Base-by-base conservation (phyloP, 805 yeast genomes). In the Saturnispora sekii region DNA sequence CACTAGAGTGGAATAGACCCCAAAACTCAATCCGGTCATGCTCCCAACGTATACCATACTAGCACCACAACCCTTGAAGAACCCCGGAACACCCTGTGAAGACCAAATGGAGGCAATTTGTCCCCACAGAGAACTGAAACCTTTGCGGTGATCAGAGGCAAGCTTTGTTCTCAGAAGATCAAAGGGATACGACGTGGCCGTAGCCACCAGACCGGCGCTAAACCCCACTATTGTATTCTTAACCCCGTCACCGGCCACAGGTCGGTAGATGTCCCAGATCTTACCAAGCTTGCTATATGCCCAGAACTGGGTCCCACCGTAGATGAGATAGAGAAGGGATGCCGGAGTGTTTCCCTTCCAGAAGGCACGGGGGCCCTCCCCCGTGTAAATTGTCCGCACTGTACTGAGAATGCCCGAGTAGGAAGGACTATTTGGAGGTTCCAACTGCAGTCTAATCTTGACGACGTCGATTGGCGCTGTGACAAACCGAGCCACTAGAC, bases 261-360 rank as follows among this genome's bases (percentile, higher is more conserved):
- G 41, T 8, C 15, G 15, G 15, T 16, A 38, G 12, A 34, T 15
- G n/a, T 43, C 42, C 46, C 46, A 43, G 16, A 33, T 17, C 14
- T 38, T 40, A 5, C 47, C 38, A 16, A 45, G 62, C 0, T 69
- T 58, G 1, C 87, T 69, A 55, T 81, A 85, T 1, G 84, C 65
- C 1, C 90, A 69, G 63, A 93, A 93, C 60, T 93, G 97, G 0
- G 76, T 65, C 0, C 85, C 85, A 10, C 97, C 96, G 55, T 90
- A 93, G 10, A 84, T 52, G 11, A 90, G 66, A 56, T 93, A 93
- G 78, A 93, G 75, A 33, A 79, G 61, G 51, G 87, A 87, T 0
- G 97, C 98, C 0, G 98, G 95, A 0, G 86, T 72, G 58, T 93
- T 93, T 0, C 98, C 98, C 60, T 88, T 89, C 97, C 97, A 93